These are phyloP conservation scores for Rhynchosporium agropyri DNA, from an alignment of 2,329 filamentous ascomycete genomes.

Conservation along the genomic window DNA sequence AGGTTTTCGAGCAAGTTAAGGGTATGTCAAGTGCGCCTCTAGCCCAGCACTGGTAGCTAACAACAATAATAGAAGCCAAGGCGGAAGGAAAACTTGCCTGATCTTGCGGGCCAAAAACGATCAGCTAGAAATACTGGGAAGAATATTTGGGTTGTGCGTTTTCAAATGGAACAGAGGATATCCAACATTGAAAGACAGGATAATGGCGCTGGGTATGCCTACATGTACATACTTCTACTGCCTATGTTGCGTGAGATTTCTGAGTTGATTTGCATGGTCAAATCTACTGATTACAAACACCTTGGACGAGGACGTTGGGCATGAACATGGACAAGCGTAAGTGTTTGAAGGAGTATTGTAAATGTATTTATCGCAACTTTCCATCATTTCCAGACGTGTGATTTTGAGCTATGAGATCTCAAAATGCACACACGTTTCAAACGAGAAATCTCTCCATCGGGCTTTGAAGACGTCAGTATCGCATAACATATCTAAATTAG, in stretches of 20 bases:
- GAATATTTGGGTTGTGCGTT: slow-evolving; percentile 6
- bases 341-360: slow-evolving; percentile 17
- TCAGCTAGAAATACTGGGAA: background rate
- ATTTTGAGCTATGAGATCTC: background rate
- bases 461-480: no score
- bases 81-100: slow-evolving; percentile 66
- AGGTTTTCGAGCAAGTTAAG: slow-evolving; percentile 97
- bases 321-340: slow-evolving; percentile 13
- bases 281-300: slow-evolving; percentile 9
- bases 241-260: slow-evolving; percentile 21
- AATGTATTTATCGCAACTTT: slow-evolving; percentile 19
- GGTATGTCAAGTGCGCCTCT: slow-evolving; percentile 49
- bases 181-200: slow-evolving; percentile 16
- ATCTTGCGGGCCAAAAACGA: slow-evolving; percentile 1
- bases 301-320: slow-evolving; percentile 15
- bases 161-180: slow-evolving; percentile 8
- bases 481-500: no score
- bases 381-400: background rate
- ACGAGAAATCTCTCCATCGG: no score
- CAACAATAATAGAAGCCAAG: slow-evolving; percentile 61
- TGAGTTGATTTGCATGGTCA: slow-evolving; percentile 24
- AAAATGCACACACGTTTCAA: no score
- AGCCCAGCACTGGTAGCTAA: slow-evolving; percentile 38
- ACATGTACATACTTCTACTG: slow-evolving; percentile 15
- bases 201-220: slow-evolving; percentile 16